A percentile compares a stretch with the other conserved stretches of the same genome.
These are phyloP conservation scores for Chaetomiaceae sp. DNA, from an alignment of 2,329 filamentous ascomycete species.

Conservation along the genomic window DNA sequence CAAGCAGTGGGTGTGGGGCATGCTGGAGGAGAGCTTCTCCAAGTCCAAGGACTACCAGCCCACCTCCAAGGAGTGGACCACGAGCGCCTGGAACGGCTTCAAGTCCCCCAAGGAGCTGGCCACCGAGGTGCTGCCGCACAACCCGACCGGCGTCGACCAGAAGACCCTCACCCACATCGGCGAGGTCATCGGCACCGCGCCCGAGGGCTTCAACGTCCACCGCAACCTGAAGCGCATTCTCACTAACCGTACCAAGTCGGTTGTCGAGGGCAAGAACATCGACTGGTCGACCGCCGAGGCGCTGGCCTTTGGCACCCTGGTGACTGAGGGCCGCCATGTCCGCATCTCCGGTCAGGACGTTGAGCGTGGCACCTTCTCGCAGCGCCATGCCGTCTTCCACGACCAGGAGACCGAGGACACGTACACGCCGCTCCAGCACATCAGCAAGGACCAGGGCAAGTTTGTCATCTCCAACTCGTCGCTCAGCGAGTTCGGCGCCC, in stretches of 20 bases:
- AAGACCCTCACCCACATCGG: slow-evolving; percentile 77
- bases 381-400: slow-evolving; percentile 94
- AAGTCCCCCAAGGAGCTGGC: slow-evolving; percentile 98
- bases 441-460: slow-evolving; percentile 86
- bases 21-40: slow-evolving; percentile 96
- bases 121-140: slow-evolving; percentile 87
- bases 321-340: slow-evolving; percentile 91
- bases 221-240: slow-evolving; percentile 97
- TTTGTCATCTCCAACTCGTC: slow-evolving; percentile 98
- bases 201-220: slow-evolving; percentile 84
- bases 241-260: slow-evolving; percentile 80
- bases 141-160: slow-evolving; percentile 73
- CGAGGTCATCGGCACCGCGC: slow-evolving; percentile 68
- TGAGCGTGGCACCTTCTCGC: slow-evolving; percentile 98
- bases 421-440: slow-evolving; percentile 85
- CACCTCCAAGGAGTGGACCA: slow-evolving; percentile 96
- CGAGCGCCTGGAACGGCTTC: slow-evolving; percentile 98
- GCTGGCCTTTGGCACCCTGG: slow-evolving; percentile 86
- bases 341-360: slow-evolving; percentile 98
- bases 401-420: slow-evolving; percentile 93
- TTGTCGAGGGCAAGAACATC: slow-evolving; percentile 87
- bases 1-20: slow-evolving; percentile 99
- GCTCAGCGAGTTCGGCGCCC: slow-evolving; percentile 62
- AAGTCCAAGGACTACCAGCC: slow-evolving; percentile 97
- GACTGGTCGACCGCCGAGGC: slow-evolving; percentile 98